Evolutionary conservation across 106 monocot genomes (phyloP).

Genomic region (Ottelia alismoides): DNA sequence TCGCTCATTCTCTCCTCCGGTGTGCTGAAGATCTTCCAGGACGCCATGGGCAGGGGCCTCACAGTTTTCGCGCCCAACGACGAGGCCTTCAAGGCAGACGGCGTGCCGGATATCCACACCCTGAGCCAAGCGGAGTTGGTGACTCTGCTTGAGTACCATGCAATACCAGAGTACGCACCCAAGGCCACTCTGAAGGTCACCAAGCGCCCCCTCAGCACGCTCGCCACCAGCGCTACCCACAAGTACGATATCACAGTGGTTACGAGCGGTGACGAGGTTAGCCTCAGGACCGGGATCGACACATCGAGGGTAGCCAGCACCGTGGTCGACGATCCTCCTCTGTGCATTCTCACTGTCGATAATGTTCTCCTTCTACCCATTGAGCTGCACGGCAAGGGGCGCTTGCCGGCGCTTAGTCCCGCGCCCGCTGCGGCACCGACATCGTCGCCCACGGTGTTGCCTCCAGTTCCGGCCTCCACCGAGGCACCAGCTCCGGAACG

Average conservation of each 20-base stretch:
- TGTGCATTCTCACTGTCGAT: conserved; percentile 5
- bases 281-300: conserved; percentile 51
- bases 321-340: not conserved
- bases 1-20: conserved; percentile 50
- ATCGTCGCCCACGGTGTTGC: too few species aligned
- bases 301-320: conserved; percentile 47
- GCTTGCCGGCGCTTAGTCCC: not conserved
- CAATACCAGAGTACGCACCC: conserved; percentile 45
- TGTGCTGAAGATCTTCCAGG: conserved; percentile 50
- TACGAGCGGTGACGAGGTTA: conserved; percentile 46
- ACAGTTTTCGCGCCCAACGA: conserved; percentile 79
- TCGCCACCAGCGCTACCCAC: conserved; percentile 42
- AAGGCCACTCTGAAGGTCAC: conserved; percentile 40
- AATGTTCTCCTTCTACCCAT: conserved; percentile 3
- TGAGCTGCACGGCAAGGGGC: not conserved
- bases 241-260: conserved; percentile 47
- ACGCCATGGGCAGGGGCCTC: conserved; percentile 47
- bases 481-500: too few species aligned
- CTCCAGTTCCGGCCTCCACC: too few species aligned
- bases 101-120: not conserved
- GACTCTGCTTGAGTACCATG: conserved; percentile 74
- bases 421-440: not conserved
- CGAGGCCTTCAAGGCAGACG: conserved; percentile 51
- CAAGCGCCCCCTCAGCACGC: conserved; percentile 19
- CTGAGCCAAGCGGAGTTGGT: conserved; percentile 58